Base-by-base conservation (phyloP, 257 asterid genomes). In the Solanum pennellii region DNA sequence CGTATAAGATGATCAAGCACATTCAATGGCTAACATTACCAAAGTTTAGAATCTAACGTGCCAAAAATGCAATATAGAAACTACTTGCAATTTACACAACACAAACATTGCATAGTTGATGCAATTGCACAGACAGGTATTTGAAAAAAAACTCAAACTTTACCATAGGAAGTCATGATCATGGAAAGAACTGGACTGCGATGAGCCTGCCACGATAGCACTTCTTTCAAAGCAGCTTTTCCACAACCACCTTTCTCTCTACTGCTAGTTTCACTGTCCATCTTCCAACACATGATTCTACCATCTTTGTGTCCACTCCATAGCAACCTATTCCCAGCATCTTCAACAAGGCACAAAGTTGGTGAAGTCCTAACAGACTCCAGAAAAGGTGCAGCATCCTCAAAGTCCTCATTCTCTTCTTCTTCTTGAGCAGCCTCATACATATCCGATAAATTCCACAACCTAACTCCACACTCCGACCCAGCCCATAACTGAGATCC, bases 241-340 rank as follows among this genome's bases (percentile, higher is more conserved):
- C 91, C 86, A 85, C 89, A 82, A 89, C 33, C 56, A 27, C 66
- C 18, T 49, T 69, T 69, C 62, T 31, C 86, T 87, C 86, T 90
- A 80, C 77, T 87, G 62, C 92, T 89, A 73, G 87, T 76, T 65
- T 69, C 89, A 66, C 84, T 86, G 14, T 89, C 96, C 96, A 93
- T 94, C 89, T 92, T 94, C 99, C 99, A 97, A 87, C 98, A 96
- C 92, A 92, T 88, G 71, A 96, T 94, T 89, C 87, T 95, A 83
- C 99, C 99, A 87, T 97, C 99, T 87, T 86, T 94, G 41, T 97
- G 99, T 86, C 99, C 99, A 92, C 93, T 97, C 99, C 99, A 97
- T 72, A 97, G 93, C 84, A 93, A 90, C 86, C 94, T 91, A 88
- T 93, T 93, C 86, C 93, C 98, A 69, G 91, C 95, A 89, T 96